These are phyloP conservation scores for Gentiana macrophylla DNA, from an alignment of 257 asterid species.

Conservation along the genomic window DNA sequence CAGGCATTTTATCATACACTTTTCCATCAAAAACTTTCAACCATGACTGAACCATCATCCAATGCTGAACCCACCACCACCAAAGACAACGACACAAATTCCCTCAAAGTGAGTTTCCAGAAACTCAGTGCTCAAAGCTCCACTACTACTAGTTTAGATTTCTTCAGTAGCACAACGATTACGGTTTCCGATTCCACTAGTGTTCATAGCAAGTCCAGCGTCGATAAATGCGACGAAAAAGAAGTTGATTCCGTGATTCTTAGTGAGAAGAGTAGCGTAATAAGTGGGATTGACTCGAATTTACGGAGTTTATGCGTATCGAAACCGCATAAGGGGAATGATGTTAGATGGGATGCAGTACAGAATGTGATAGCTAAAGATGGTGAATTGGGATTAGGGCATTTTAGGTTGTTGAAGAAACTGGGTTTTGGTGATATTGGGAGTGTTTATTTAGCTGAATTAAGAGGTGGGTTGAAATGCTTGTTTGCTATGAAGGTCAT, in stretches of 20 bases:
- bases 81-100: constrained; percentile 22
- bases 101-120: constrained; percentile 32
- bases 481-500: constrained; percentile 82
- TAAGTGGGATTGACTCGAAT: constrained; percentile 40
- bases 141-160: constrained; percentile 27
- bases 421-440: constrained; percentile 94
- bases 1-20: constrained; percentile 43
- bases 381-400: constrained; percentile 64
- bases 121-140: constrained; percentile 31
- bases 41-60: constrained; percentile 32
- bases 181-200: constrained; percentile 34
- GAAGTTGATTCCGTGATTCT: constrained; percentile 15
- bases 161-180: constrained; percentile 29
- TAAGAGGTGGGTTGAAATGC: constrained; percentile 45
- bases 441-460: constrained; percentile 81
- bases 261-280: constrained; percentile 32
- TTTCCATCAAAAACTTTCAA: background rate
- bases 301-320: constrained; percentile 44
- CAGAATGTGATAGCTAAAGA: constrained; percentile 35
- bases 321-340: constrained; percentile 82
- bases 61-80: constrained; percentile 5
- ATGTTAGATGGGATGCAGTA: constrained; percentile 69
- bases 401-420: constrained; percentile 72
- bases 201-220: constrained; percentile 22
- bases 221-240: constrained; percentile 33